phyloP scores from a whole-genome alignment of 1,284 basidiomycete species.

The Pyrrhoderma noxium region DNA sequence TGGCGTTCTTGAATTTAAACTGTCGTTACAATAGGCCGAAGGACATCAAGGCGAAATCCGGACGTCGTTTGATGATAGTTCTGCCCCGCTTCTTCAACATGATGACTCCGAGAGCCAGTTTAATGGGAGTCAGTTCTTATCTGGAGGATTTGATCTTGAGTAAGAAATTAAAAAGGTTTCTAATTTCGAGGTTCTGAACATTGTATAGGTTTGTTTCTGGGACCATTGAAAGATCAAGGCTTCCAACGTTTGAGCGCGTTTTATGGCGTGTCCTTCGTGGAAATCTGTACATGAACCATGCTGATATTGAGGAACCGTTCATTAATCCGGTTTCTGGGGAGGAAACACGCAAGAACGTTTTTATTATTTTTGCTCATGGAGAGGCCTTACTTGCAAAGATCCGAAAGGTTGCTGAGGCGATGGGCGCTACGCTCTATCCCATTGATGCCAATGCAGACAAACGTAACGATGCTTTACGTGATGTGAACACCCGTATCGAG shows the following conservation, averaged over 20 bases:
- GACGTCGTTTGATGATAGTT: slow-evolving; percentile 87
- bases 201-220: slow-evolving; percentile 81
- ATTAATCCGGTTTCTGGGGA: slow-evolving; percentile 76
- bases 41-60: slow-evolving; percentile 75
- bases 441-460: slow-evolving; percentile 94
- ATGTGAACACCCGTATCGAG: slow-evolving; percentile 86
- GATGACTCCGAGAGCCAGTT: slow-evolving; percentile 77
- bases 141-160: slow-evolving; percentile 73
- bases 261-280: slow-evolving; percentile 97
- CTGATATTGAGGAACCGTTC: slow-evolving; percentile 91
- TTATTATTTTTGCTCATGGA: slow-evolving; percentile 99
- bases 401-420: slow-evolving; percentile 95
- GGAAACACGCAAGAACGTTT: slow-evolving; percentile 94
- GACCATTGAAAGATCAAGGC: slow-evolving; percentile 88
- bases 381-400: slow-evolving; percentile 92
- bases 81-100: slow-evolving; percentile 86
- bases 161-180: slow-evolving; percentile 29
- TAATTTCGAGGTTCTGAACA: slow-evolving; percentile 2
- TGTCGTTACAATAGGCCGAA: slow-evolving; percentile 54
- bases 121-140: slow-evolving; percentile 41
- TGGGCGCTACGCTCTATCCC: slow-evolving; percentile 95
- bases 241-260: slow-evolving; percentile 94
- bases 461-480: slow-evolving; percentile 83
- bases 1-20: slow-evolving; percentile 10
- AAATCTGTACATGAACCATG: slow-evolving; percentile 99